Base-by-base conservation (phyloP, 2,329 filamentous ascomycete genomes). In the Trichoderma koningiopsis region DNA sequence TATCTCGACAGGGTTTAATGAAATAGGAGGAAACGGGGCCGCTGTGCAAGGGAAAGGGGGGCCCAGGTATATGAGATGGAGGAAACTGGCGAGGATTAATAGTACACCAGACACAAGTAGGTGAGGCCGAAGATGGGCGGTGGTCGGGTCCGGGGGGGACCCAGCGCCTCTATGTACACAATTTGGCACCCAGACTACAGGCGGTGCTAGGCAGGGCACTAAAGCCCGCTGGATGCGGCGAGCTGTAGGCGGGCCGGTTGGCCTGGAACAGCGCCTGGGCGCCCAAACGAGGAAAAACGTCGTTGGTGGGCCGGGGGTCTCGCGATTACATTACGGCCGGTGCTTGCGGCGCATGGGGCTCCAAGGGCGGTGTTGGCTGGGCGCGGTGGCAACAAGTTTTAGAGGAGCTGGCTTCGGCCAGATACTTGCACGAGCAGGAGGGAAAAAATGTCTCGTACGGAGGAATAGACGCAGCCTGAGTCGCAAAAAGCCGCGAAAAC, bases 71-170 rank as follows among this genome's bases (percentile, higher is more conserved):
- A 35, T 47, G 59, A 55, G 40, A 43, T 19, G 14, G 35, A 35
- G 31, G 31, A 33, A 8, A 43, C 40, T 43, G 40, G 40, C 40
- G 40, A 43, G 40, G 40, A 43, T 43, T n/a, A 43, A 43, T 43
- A 43, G n/a, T 16, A 40, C 35, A 27, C 35, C 35, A 37, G 35
- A 37, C 37, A 43, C 37, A 43, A n/a, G 37, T n/a, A 64, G 57
- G 57, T 68, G 65, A 68, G 33, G 65, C 65, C 56, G 65, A 68
- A 43, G 64, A 68, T 68, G 65, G 47, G 65, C 65, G 65, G 64
- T 57, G 56, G 33, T 60, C 43, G 55, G 57, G 43, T 35, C 58
- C 24, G 57, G 58, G 65, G 53, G 63, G 63, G 52, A 24, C 3
- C 22, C 2, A 53, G 31, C 5, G 43, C 43, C 43, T 49, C 47